Percentiles rank a stretch among this genome's conserved stretches.
Evolutionary conservation across 352 stramenopile species (phyloP).

Genomic region (Globisporangium apiculatum): DNA sequence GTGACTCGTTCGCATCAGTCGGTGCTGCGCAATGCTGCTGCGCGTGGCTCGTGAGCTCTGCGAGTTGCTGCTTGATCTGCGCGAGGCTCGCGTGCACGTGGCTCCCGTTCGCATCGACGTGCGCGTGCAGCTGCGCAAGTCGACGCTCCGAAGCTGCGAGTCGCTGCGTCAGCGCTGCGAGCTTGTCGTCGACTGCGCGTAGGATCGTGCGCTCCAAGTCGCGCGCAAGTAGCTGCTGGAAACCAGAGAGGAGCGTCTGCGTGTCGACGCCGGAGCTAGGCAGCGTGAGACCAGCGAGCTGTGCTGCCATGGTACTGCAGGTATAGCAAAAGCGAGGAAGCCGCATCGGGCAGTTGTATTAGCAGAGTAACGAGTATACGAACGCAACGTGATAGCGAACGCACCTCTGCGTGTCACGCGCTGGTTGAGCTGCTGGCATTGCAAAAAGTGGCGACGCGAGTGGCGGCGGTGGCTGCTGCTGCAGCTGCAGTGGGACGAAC

Average conservation of each 20-base stretch:
- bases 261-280: slow-evolving; percentile 14
- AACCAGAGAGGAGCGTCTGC: slow-evolving; percentile 31
- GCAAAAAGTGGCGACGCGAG: background rate
- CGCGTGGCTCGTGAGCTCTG: slow-evolving; percentile 27
- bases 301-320: background rate
- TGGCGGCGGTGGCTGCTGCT: slow-evolving; percentile 8
- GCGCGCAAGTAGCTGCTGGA: slow-evolving; percentile 57
- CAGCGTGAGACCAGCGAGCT: slow-evolving; percentile 6
- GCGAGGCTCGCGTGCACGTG: slow-evolving; percentile 27
- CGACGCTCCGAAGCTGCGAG: slow-evolving; percentile 59
- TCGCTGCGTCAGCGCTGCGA: slow-evolving; percentile 42
- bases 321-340: background rate
- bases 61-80: slow-evolving; percentile 40
- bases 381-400: background rate
- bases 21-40: slow-evolving; percentile 14
- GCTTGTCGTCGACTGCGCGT: slow-evolving; percentile 47
- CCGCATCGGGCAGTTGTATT: no score
- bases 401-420: background rate
- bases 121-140: slow-evolving; percentile 56
- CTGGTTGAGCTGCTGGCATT: background rate
- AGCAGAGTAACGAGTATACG: no score
- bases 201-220: slow-evolving; percentile 68
- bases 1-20: background rate
- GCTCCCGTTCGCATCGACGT: slow-evolving; percentile 29
- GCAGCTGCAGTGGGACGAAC: slow-evolving; percentile 25